These are phyloP conservation scores for Lipomyces starkeyi DNA, from an alignment of 805 yeast genomes.

Conservation along the genomic window DNA sequence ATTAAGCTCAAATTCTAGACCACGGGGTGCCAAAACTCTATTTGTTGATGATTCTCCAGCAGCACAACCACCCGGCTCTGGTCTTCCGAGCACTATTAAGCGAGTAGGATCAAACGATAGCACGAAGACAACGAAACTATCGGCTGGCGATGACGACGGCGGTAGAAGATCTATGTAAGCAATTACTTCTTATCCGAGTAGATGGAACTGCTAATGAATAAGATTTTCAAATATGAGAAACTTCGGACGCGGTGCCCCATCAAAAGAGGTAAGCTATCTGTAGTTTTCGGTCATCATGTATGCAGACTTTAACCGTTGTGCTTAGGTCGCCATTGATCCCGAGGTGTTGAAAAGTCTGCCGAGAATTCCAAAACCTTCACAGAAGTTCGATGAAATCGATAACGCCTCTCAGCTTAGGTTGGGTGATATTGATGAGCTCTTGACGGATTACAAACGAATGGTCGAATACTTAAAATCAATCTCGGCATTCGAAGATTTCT, in stretches of 20 bases:
- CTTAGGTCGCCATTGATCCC: not conserved
- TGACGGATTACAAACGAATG: constrained; percentile 49
- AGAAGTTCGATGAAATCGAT: constrained; percentile 10
- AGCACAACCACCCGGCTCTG: constrained; percentile 5
- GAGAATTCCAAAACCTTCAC: constrained; percentile 19
- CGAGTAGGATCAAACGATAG: constrained; percentile 15
- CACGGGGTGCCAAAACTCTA: not conserved
- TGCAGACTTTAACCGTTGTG: not conserved
- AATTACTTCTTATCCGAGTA: not conserved
- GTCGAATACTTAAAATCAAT: constrained; percentile 43
- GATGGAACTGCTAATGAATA: not conserved
- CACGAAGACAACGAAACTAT: not conserved
- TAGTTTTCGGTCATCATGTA: not conserved
- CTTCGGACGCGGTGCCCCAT: constrained; percentile 16
- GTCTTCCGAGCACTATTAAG: constrained; percentile 7
- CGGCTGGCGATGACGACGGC: not conserved
- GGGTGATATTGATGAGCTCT: constrained; percentile 46
- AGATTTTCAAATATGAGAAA: constrained; percentile 26
- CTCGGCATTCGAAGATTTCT: constrained; percentile 40
- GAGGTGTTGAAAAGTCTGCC: constrained; percentile 8
- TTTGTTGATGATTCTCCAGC: not conserved
- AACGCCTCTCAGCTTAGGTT: constrained; percentile 46
- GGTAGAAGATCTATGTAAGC: constrained; percentile 6
- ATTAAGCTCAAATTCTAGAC: not conserved
- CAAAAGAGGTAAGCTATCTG: constrained; percentile 5